Base-by-base conservation (phyloP, 805 yeast genomes). In the Nakazawaea ishiwadae region DNA sequence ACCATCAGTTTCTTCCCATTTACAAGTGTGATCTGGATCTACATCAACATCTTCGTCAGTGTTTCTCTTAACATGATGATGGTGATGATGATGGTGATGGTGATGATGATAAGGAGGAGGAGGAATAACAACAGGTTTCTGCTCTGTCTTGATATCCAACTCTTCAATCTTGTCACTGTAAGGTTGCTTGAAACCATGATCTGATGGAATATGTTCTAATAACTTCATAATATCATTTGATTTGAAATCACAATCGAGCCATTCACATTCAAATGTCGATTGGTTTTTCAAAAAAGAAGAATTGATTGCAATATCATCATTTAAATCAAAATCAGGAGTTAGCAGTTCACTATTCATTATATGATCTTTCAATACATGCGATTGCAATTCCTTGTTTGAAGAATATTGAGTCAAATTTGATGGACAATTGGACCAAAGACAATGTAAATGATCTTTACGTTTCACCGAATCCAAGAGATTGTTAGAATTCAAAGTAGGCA, bases 181-280 rank as follows among this genome's bases (percentile, higher is more conserved):
- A 11, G 18, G 10, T 24, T 5, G 27, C 12, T 54, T 44, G 31
- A 63, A 54, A 17, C 71, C 72, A 46, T 77, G 82, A 6, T 52
- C 52, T 1, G 63, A 58, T 37, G 77, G 75, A 37, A 81, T 63
- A 60, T 88, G 96, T 31, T 70, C 64, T 9, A 84, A 59, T 23
- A 89, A 62, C 5, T 71, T 56, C 23, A 77, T 65, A 35, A 81
- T 54, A 50, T 78, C 79, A 14, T 62, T 55, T 21, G 83, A 69
- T 16, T 66, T 64, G 54, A 70, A 85, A 32, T 72, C 63, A 68
- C 96, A 89, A 40, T 79, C 71, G 42, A 67, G 62, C 96, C 96
- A 88, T 53, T 80, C 87, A 63, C 96, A 89, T 37, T 70, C 23
- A 29, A n/a, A 37, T 21, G 29, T n/a, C 23, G 31, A 12, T 5